Evolutionary conservation across 2,329 filamentous ascomycete species (phyloP).

Genomic region (Aspergillus versicolor): DNA sequence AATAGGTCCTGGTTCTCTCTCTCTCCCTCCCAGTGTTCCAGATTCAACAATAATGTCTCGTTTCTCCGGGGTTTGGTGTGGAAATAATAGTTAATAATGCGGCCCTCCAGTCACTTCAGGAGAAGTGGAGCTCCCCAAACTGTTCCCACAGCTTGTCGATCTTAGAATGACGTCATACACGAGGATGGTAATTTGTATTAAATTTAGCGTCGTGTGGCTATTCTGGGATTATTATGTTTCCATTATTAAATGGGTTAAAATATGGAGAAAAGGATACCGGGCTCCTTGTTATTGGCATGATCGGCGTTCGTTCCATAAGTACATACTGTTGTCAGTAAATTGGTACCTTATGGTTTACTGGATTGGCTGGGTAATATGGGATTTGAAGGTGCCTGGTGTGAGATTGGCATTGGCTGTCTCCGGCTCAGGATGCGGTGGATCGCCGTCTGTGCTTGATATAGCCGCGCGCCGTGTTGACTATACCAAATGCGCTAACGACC

Average conservation of each 20-base stretch:
- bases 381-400: background rate
- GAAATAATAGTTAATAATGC: too few species aligned
- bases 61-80: too few species aligned
- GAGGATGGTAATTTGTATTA: background rate
- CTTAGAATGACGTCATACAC: constrained; percentile 16
- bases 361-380: too few species aligned
- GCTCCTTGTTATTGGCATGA: background rate
- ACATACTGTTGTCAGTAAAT: background rate
- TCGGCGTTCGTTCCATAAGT: background rate
- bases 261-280: background rate
- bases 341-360: too few species aligned
- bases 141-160: constrained; percentile 6
- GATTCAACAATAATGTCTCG: too few species aligned
- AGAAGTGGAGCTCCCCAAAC: background rate
- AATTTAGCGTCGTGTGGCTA: background rate
- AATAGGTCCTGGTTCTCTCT: too few species aligned
- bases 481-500: background rate
- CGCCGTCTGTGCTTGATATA: constrained; percentile 1
- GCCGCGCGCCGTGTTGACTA: background rate
- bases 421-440: background rate
- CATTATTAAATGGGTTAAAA: background rate
- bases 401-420: background rate
- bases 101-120: background rate
- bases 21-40: too few species aligned
- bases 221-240: background rate